Evolutionary conservation across 345 rosid genomes (phyloP), one percentile per base, ranked within the genome.

Genomic region (Leavenworthia alabamica): DNA sequence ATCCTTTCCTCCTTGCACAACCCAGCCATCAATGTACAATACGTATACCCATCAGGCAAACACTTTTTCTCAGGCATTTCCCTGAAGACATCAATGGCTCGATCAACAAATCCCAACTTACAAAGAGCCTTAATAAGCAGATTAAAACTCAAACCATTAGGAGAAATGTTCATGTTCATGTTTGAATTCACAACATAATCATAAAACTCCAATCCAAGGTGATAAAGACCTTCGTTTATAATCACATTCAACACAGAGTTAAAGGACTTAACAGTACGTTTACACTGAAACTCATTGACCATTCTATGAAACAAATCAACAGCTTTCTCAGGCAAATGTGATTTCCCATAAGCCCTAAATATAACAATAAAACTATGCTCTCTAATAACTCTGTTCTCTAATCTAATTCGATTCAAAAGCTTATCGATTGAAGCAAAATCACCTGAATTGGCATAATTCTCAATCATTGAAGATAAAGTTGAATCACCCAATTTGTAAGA

Each of bases 11-110:
- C 85, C 75, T 83, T 93, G 73, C 94, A 87, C 73, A 93, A 75
- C 69, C 99, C 99, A 76, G 87, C 88, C 94, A 89, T 89, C 81
- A 93, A 78, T 5, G 97, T 89, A 76, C 83, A 81, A 48, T 85
- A 93, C 17, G 96, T 85, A 77, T 85, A 93, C 7, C 71, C 81
- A 80, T 93, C 97, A 14, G 92, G 94, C 23, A 17, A 66, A 67
- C 78, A 82, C 14, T 80, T 80, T 16, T 68, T 78, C 29, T 45
- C 36, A 4, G 85, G 79, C 96, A 93, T 89, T 53, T 44, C 96
- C 59, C 91, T 78, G 27, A 89, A 85, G 62, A 81, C 79, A 68
- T 85, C 82, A 10, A 85, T 22, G 0, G 96, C 99, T 48, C 67
- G 50, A 69, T 89, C 88, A 66, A 89, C 89, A 61, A 71, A 61